Evolutionary conservation across 1,284 basidiomycete genomes (phyloP), one percentile per base, ranked within the genome.

Genomic region (Omphalotus olearius): DNA sequence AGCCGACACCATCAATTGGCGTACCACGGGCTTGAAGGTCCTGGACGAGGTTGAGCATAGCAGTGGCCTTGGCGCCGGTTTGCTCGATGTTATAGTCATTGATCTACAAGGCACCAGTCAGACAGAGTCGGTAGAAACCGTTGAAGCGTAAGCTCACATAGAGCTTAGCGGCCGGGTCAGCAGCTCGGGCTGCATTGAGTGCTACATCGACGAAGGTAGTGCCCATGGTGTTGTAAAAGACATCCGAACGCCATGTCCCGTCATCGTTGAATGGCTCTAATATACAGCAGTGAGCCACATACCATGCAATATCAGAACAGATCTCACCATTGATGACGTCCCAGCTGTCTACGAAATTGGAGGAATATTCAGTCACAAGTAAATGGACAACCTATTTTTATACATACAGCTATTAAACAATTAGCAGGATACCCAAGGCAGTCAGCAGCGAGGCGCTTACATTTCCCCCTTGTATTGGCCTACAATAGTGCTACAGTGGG

Each of bases 11-110:
- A 59, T 82, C 76, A 60, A 83, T 75, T n/a, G 80, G 79, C 1
- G 74, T 70, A 36, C 70, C 70, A 35, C 69, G 62, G 10, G 66
- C 60, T 57, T 75, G 66, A 44, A 82, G 70, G 6, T 66, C 63
- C 54, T 69, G 67, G 57, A 82, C 73, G 52, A 82, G 74, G 60
- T 72, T 74, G 52, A 72, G 61, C 66, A 81, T 71, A 1, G 73
- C 75, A 23, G 73, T 74, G 13, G 78, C 69, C 60, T 83, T 83
- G 20, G 75, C 68, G 36, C 77, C 75, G 37, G 66, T 66, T 41
- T 64, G 65, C 56, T 79, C 77, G 45, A 79, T 71, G 62, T 78
- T 82, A 68, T 78, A 83, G 58, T 82, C 80, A 59, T 82, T 83
- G 66, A 82, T 78, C 70, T 74, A 40, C 7, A 33, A 28, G 18